Conservation (phyloP, 2,329 filamentous ascomycete species). For the Verticillium tricorpus region DNA sequence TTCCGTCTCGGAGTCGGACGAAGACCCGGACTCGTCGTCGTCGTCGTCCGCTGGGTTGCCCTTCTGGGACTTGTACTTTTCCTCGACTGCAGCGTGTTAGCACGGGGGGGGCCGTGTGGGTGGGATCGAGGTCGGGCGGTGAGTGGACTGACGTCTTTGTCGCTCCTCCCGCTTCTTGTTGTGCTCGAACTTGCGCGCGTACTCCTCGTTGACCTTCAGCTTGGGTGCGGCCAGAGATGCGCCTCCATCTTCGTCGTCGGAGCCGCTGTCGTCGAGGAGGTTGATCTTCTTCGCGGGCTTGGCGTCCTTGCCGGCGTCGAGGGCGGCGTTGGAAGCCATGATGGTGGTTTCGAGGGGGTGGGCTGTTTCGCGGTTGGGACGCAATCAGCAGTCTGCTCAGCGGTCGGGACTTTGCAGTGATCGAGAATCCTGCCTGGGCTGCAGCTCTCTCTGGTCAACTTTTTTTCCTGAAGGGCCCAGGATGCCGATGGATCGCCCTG, state of each 20-base stretch:
- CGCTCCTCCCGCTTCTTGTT: constrained; percentile 95
- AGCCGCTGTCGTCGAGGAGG: constrained; percentile 51
- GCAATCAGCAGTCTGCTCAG: background rate
- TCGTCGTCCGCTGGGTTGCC: constrained; percentile 41
- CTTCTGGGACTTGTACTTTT: constrained; percentile 63
- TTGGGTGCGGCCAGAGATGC: constrained; percentile 26
- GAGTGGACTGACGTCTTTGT: constrained; percentile 54
- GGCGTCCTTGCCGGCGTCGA: constrained; percentile 3
- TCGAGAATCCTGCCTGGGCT: background rate
- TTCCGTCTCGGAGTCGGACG: constrained; percentile 74
- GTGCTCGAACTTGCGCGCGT: constrained; percentile 83
- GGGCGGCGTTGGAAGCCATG: background rate
- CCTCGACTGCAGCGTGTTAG: constrained; percentile 61
- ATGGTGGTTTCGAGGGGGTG: background rate
- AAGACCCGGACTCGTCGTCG: constrained; percentile 51
- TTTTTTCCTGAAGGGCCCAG: constrained; percentile 3
- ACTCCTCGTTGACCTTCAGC: constrained; percentile 87
- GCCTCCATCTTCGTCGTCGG: constrained; percentile 36
- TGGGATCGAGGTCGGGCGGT: background rate
- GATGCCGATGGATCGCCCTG: background rate
- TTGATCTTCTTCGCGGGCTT: constrained; percentile 35
- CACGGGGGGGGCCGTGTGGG: background rate
- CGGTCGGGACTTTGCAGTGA: background rate
- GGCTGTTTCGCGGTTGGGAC: background rate
- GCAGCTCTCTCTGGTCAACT: constrained; percentile 1